phyloP scores from a whole-genome alignment of 495 filamentous ascomycete genomes.

The Massariosphaeria phaeospora region DNA sequence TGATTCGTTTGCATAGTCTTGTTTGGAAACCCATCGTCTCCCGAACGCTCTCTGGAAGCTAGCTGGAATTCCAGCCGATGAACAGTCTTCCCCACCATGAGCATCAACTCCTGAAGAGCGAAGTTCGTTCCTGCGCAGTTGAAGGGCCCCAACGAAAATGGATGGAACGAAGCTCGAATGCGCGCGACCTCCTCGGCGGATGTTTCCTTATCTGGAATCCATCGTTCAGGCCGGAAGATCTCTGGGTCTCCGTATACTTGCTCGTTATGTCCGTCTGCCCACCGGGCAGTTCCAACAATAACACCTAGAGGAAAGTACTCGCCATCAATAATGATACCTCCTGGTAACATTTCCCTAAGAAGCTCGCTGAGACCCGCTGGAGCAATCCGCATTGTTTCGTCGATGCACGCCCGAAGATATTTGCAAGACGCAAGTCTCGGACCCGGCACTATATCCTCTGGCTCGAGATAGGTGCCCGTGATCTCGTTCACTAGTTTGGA shows the following conservation, averaged over 20 bases:
- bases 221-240: slow-evolving; percentile 27
- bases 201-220: slow-evolving; percentile 11
- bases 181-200: background rate
- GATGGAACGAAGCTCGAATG: slow-evolving; percentile 1
- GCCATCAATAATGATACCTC: slow-evolving; percentile 53
- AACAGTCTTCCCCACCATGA: slow-evolving; percentile 16
- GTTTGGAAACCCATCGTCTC: background rate
- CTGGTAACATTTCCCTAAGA: slow-evolving; percentile 56
- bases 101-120: slow-evolving; percentile 28
- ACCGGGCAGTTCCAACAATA: slow-evolving; percentile 20
- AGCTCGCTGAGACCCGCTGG: slow-evolving; percentile 57
- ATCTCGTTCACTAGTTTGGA: slow-evolving; percentile 8
- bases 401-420: slow-evolving; percentile 57
- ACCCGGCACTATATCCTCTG: slow-evolving; percentile 45
- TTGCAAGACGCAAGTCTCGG: slow-evolving; percentile 44
- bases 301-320: slow-evolving; percentile 49
- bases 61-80: slow-evolving; percentile 24
- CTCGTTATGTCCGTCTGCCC: slow-evolving; percentile 16
- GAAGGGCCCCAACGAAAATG: slow-evolving; percentile 20
- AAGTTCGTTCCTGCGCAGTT: slow-evolving; percentile 21
- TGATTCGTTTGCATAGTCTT: background rate
- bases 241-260: slow-evolving; percentile 17
- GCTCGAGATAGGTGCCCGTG: slow-evolving; percentile 41
- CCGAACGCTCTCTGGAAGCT: background rate
- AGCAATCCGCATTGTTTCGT: slow-evolving; percentile 62